Evolutionary conservation across 2,329 filamentous ascomycete genomes (phyloP), one percentile per base, ranked within the genome.

Genomic region (Hypomyces rosellus): DNA sequence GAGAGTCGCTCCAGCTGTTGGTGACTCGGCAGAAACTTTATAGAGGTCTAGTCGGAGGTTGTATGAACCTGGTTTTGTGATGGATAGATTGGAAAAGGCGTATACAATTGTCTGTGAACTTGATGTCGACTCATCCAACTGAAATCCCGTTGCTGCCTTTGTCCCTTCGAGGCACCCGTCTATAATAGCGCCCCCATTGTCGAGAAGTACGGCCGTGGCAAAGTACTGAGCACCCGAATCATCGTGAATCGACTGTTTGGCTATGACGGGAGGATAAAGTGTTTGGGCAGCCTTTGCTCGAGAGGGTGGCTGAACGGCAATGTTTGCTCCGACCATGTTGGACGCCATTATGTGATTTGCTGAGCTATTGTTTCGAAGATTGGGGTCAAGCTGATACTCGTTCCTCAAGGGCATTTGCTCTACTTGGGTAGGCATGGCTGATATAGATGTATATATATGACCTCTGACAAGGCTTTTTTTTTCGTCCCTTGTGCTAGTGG

Each of bases 41-140:
- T 65, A 66, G 1, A 64, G 34, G 33, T 67, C 64, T 5, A 68
- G 39, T 14, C 59, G 59, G 37, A 68, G 54, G 3, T 41, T 56
- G 42, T 60, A 68, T 5, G 38, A 45, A 1, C 65, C 65, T 2
- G 52, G 47, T 4, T 37, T 25, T 0, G 37, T 16, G n/a, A 66
- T 57, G 2, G 51, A 48, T 20, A 67, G 55, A 22, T 64, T 51
- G 3, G 52, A 7, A 34, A 65, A 67, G 4, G 57, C 49, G 43
- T 64, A 68, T 5, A 57, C 49, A 3, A 61, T 48, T 1, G 54
- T 53, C 3, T 48, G 50, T 3, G 55, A 46, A 4, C 53, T 45
- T 9, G 53, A 30, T 1, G 41, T n/a, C 18, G 47, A 16, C 2
- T 40, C 38, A n/a, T 50, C 51, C 2, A 58, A 6, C 13, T 57